These are phyloP conservation scores for Centaurea solstitialis DNA, from an alignment of 129 eudicot genomes.

Conservation along the genomic window DNA sequence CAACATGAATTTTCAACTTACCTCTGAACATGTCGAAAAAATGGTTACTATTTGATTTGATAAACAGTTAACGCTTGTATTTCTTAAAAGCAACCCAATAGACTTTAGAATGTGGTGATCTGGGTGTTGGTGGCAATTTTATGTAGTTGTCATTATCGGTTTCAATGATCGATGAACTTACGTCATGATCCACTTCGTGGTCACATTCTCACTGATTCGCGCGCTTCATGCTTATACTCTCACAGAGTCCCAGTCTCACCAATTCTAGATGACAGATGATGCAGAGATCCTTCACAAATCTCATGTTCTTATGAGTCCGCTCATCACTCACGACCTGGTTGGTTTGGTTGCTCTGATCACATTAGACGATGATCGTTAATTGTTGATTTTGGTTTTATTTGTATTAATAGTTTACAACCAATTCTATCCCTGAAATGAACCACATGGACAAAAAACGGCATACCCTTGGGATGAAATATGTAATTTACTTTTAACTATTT, in stretches of 20 bases:
- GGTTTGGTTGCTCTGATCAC: background rate
- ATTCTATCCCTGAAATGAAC: background rate
- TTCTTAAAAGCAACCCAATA: slow-evolving; percentile 6
- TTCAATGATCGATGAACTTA: slow-evolving; percentile 24
- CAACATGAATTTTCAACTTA: background rate
- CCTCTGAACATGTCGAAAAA: background rate
- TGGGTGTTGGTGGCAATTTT: slow-evolving; percentile 16
- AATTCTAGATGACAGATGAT: background rate
- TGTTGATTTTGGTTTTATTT: background rate
- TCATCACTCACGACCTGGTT: background rate
- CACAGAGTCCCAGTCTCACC: background rate
- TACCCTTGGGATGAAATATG: background rate
- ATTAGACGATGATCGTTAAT: background rate
- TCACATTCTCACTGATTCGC: background rate
- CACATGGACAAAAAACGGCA: background rate
- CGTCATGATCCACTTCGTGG: background rate
- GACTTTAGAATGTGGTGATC: slow-evolving; percentile 19
- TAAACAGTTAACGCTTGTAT: slow-evolving; percentile 19
- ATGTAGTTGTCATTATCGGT: slow-evolving; percentile 1
- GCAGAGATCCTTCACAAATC: background rate
- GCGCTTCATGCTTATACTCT: background rate
- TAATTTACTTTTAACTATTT: background rate
- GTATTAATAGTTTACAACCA: background rate
- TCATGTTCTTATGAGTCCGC: background rate
- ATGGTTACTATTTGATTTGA: slow-evolving; percentile 4